These are phyloP conservation scores for Lippia alba DNA, from an alignment of 305 asterid species.

Conservation along the genomic window DNA sequence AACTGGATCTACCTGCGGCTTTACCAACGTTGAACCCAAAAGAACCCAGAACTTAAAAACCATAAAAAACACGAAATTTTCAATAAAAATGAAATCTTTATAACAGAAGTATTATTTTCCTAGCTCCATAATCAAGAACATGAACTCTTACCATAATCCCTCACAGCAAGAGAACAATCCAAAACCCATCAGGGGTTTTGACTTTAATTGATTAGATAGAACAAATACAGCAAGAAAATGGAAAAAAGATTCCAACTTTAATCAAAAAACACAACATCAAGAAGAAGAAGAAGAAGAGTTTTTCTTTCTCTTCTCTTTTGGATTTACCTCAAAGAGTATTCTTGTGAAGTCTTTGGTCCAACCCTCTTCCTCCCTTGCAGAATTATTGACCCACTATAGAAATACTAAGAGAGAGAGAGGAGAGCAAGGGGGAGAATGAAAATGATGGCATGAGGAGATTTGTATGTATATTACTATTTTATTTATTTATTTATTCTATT, in stretches of 20 bases:
- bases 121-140: slow-evolving; percentile 24
- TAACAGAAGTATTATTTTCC: slow-evolving; percentile 9
- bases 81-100: not conserved
- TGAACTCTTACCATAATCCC: slow-evolving; percentile 11
- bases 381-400: slow-evolving; percentile 48
- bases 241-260: slow-evolving; percentile 12
- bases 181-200: slow-evolving; percentile 19
- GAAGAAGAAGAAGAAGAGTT: slow-evolving; percentile 10
- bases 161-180: not conserved
- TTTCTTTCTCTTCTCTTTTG: not conserved
- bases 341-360: slow-evolving; percentile 36
- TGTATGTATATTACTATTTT: not conserved
- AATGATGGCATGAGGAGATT: slow-evolving; percentile 31
- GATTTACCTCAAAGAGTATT: slow-evolving; percentile 24
- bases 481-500: not conserved
- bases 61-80: not conserved
- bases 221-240: slow-evolving; percentile 2
- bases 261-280: not conserved
- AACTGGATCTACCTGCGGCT: slow-evolving; percentile 18
- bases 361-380: slow-evolving; percentile 40
- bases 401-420: slow-evolving; percentile 30
- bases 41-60: not conserved
- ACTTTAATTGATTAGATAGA: slow-evolving; percentile 18
- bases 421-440: slow-evolving; percentile 22
- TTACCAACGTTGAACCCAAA: not conserved